These are phyloP conservation scores for Monosporascus sp. DNA, from an alignment of 2,329 filamentous ascomycete genomes.

Conservation along the genomic window DNA sequence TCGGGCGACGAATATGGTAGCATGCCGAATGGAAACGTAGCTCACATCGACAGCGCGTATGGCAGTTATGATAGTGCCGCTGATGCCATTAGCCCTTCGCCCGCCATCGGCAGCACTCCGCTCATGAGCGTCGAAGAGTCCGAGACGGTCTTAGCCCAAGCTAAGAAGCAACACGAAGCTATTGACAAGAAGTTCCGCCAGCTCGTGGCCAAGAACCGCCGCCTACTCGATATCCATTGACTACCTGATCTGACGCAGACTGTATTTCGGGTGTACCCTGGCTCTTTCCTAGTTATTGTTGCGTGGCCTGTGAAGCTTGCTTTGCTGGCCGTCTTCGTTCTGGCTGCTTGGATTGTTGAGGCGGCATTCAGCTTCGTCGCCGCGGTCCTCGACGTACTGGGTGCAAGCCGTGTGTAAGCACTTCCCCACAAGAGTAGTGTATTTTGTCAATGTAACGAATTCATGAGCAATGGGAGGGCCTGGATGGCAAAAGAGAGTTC, in stretches of 20 bases:
- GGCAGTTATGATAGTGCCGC: conserved; percentile 27
- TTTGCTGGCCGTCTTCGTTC: conserved; percentile 1
- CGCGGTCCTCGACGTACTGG: background rate
- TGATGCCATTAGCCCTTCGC: conserved; percentile 18
- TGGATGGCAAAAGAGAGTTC: too few species aligned
- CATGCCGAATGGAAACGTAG: conserved; percentile 3
- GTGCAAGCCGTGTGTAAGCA: background rate
- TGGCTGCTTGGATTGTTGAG: background rate
- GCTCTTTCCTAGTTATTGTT: conserved; percentile 9
- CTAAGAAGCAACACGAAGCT: conserved; percentile 28
- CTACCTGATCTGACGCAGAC: conserved; percentile 9
- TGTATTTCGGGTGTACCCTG: conserved; percentile 3
- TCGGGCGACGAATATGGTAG: conserved; percentile 17
- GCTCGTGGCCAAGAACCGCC: conserved; percentile 24
- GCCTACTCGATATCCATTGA: conserved; percentile 26
- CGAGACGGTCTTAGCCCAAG: conserved; percentile 44
- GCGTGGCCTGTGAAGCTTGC: conserved; percentile 11
- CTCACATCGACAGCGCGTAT: conserved; percentile 14
- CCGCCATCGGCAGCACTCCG: conserved; percentile 43
- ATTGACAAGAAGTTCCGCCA: conserved; percentile 30
- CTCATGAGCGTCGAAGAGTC: conserved; percentile 60
- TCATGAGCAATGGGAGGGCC: too few species aligned
- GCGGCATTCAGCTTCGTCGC: background rate
- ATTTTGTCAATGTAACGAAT: too few species aligned
- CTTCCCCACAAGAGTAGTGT: too few species aligned